Evolutionary conservation across 2,329 filamentous ascomycete genomes (phyloP).

Genomic region (Drechslerella dactyloides): DNA sequence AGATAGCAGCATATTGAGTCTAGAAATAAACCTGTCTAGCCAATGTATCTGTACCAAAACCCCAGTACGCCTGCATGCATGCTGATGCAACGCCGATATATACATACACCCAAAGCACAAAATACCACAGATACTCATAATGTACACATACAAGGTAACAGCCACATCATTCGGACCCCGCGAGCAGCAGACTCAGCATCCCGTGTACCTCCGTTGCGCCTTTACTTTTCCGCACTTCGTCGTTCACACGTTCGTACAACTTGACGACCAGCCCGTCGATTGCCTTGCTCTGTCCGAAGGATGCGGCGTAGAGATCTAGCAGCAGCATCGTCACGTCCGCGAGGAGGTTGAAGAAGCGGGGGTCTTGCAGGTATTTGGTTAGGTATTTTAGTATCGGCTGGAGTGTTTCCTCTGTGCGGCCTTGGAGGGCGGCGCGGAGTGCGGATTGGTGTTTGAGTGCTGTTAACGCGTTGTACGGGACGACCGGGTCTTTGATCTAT

Average conservation of each 20-base stretch:
- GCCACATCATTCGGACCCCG: conserved; percentile 55
- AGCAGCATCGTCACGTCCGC: conserved; percentile 83
- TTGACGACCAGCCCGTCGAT: conserved; percentile 73
- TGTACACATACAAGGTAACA: background rate
- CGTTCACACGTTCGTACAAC: conserved; percentile 73
- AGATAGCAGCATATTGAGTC: no score
- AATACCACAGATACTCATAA: conserved; percentile 1
- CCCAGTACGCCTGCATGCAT: conserved; percentile 20
- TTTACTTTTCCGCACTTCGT: conserved; percentile 82
- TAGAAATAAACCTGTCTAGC: no score
- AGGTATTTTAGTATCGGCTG: conserved; percentile 85
- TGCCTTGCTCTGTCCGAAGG: conserved; percentile 74
- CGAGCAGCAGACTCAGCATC: conserved; percentile 82
- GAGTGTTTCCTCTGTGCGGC: conserved; percentile 79
- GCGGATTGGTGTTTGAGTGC: conserved; percentile 87
- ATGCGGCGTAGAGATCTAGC: conserved; percentile 79
- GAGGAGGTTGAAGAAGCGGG: conserved; percentile 78
- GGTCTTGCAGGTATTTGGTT: conserved; percentile 78
- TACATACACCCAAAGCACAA: background rate
- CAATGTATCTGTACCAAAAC: background rate
- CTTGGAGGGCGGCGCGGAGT: conserved; percentile 77
- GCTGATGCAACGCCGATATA: conserved; percentile 1
- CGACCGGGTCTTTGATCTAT: conserved; percentile 50
- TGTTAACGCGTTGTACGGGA: conserved; percentile 75
- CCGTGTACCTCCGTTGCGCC: conserved; percentile 80